Evolutionary conservation across 2,329 filamentous ascomycete genomes (phyloP), one percentile per base, ranked within the genome.

Genomic region (Myriosclerotinia scirpicola): DNA sequence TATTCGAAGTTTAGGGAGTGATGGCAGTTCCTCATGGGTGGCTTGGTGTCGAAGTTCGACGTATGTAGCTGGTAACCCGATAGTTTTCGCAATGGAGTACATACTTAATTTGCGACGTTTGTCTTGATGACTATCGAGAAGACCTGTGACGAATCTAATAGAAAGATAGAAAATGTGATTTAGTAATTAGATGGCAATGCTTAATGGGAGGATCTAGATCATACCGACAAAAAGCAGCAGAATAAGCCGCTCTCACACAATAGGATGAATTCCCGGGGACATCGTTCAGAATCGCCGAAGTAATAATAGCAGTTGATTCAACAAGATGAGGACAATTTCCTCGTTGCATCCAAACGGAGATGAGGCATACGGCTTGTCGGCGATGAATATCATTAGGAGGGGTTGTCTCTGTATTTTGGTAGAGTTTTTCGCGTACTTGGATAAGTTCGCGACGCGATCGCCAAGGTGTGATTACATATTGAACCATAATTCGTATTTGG

Each of bases 31-130:
- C 77, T 96, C 91, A 77, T 98, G 93, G 52, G 93, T 96, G 54
- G 91, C 91, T 79, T 96, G 91, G 77, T 97, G 93, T 55, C 93
- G 86, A 67, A 96, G 82, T 80, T 96, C 93, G 64, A 97, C 92
- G 77, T 97, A 96, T 0, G 90, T 89, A 0, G 89, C 87, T 0
- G 90, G 90, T 67, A 93, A 79, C 0, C 85, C 87, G 67, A 92
- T 85, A 50, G 83, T 86, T 76, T 85, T 87, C 68, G 89, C 90
- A 34, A 90, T 82, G 53, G 85, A 83, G 77, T 90, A 90, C 90
- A 93, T 92, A 78, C 84, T 89, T 80, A 84, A 84, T 80, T 86
- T 91, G 77, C 81, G 84, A 17, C 81, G 84, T 76, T 85, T 87
- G 78, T 87, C 84, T 77, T 89, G 88, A 73, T 90, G 87, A 58